Conservation (phyloP, 305 asterid species). For the Salvia sclarea region DNA sequence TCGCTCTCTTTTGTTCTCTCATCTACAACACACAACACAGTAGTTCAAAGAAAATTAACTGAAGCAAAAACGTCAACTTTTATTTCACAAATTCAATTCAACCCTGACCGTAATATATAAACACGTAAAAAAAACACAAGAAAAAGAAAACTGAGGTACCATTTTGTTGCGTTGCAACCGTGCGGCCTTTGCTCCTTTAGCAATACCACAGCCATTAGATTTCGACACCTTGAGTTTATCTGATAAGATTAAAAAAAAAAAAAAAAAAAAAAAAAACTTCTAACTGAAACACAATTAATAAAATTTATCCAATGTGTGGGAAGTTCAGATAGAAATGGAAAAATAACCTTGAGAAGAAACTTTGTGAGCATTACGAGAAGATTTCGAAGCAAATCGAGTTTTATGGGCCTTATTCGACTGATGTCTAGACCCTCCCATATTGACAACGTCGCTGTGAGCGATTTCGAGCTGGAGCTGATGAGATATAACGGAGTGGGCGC, state of each 20-base stretch:
- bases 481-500: not conserved
- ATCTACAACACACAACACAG: constrained; percentile 45
- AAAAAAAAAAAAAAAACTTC: constrained; percentile 7
- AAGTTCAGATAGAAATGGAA: not conserved
- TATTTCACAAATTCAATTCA: not conserved
- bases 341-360: constrained; percentile 61
- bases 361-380: constrained; percentile 85
- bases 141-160: constrained; percentile 41
- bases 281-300: not conserved
- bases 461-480: not conserved
- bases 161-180: constrained; percentile 81
- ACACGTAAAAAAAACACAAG: not conserved
- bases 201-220: constrained; percentile 52
- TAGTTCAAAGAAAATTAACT: constrained; percentile 16
- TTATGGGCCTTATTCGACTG: constrained; percentile 81
- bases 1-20: constrained; percentile 78
- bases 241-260: no score
- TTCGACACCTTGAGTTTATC: constrained; percentile 58
- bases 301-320: not conserved
- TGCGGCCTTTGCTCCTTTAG: constrained; percentile 77
- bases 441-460: not conserved
- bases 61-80: not conserved
- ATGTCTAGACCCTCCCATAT: constrained; percentile 68
- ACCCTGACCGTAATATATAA: not conserved
- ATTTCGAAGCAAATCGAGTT: constrained; percentile 80